Evolutionary conservation across 805 yeast species (phyloP).

Genomic region (Zygosaccharomyces bisporus): DNA sequence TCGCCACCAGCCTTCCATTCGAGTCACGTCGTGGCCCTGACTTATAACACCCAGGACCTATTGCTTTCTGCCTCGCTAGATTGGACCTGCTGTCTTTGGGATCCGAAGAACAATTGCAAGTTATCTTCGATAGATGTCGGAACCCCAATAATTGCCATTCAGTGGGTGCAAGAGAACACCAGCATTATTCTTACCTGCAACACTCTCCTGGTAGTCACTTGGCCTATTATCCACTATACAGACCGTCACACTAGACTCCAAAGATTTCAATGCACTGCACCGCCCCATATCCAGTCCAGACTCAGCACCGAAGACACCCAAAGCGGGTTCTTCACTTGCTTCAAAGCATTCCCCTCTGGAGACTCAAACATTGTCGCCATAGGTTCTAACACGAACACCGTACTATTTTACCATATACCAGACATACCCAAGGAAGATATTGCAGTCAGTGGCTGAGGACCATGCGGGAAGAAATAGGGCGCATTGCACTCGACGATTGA

Average conservation of each 20-base stretch:
- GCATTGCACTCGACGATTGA: not conserved
- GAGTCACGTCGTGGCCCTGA: conserved; percentile 20
- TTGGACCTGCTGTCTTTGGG: conserved; percentile 30
- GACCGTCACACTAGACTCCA: conserved; percentile 4
- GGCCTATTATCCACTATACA: conserved; percentile 9
- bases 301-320: conserved; percentile 8
- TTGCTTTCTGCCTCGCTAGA: conserved; percentile 26
- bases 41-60: conserved; percentile 16
- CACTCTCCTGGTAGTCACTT: conserved; percentile 12
- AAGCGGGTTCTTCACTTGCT: conserved; percentile 12
- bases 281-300: conserved; percentile 10
- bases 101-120: conserved; percentile 14
- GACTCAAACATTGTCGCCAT: conserved; percentile 7
- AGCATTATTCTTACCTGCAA: conserved; percentile 19
- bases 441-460: not conserved
- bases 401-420: conserved; percentile 8
- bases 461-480: not conserved
- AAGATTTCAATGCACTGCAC: conserved; percentile 6
- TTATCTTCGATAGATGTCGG: conserved; percentile 20
- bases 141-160: conserved; percentile 18
- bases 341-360: conserved; percentile 11
- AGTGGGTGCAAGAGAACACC: conserved; percentile 17
- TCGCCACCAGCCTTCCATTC: conserved; percentile 22
- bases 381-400: conserved; percentile 7
- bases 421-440: not conserved